Conservation (phyloP, 2,329 filamentous ascomycete genomes). For the Elsinoe fawcettii region DNA sequence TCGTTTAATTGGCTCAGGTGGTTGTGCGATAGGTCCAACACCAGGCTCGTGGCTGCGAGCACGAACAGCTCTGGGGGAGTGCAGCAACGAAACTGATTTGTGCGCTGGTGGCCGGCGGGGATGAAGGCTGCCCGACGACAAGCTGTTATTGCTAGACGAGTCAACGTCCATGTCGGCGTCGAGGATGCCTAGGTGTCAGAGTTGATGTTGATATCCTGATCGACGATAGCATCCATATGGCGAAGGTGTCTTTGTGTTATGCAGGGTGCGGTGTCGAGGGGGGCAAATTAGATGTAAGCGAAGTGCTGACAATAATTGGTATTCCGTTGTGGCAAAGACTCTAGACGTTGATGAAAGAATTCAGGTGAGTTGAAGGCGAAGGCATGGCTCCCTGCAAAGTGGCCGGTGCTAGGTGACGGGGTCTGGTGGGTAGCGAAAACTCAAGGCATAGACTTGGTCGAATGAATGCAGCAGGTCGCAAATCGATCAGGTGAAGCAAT, state of each 20-base stretch:
- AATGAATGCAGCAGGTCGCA: conserved; percentile 3
- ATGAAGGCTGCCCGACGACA: conserved; percentile 20
- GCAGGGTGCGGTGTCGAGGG: not conserved
- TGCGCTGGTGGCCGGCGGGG: conserved; percentile 39
- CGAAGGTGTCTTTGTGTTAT: not conserved
- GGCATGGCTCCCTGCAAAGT: not conserved
- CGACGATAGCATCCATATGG: conserved; percentile 6
- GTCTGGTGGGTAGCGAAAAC: conserved; percentile 1
- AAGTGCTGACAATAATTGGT: not conserved
- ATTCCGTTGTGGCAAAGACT: not conserved
- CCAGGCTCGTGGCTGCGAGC: conserved; percentile 17
- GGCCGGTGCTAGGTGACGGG: not conserved
- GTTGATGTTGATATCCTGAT: not conserved
- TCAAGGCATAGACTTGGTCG: not conserved
- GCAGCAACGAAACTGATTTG: conserved; percentile 40
- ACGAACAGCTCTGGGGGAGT: conserved; percentile 26
- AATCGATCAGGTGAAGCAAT: conserved; percentile 12
- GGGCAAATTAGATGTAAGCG: not conserved
- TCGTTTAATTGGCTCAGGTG: conserved; percentile 16
- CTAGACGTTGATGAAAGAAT: not conserved
- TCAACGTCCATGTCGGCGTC: conserved; percentile 10
- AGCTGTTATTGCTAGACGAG: conserved; percentile 5
- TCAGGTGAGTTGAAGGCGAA: not conserved
- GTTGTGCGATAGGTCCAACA: conserved; percentile 11
- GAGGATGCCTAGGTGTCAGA: not conserved